A percentile compares a stretch with the other conserved stretches of the same genome.
These are phyloP conservation scores for Talaromyces nanjingensis DNA, from an alignment of 495 filamentous ascomycete genomes.

Conservation along the genomic window DNA sequence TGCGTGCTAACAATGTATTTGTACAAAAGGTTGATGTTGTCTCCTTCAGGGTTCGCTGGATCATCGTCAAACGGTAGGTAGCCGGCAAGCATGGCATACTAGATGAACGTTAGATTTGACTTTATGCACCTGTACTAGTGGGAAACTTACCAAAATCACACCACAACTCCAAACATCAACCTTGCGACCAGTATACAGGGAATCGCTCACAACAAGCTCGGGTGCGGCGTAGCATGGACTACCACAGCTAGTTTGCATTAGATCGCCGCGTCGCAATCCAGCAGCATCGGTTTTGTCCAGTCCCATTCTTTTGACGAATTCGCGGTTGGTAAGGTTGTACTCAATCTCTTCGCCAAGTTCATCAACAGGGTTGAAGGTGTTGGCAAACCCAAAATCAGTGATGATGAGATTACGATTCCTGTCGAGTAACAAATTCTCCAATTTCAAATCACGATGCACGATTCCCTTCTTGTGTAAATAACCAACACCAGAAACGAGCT, in stretches of 20 bases:
- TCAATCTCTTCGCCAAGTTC: constrained; percentile 88
- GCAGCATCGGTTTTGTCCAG: constrained; percentile 79
- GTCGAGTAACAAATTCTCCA: constrained; percentile 94
- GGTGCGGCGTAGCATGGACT: constrained; percentile 88
- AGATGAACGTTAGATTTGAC: constrained; percentile 1
- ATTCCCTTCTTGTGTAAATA: constrained; percentile 99
- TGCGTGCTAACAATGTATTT: constrained; percentile 99
- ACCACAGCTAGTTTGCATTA: constrained; percentile 54
- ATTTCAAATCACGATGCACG: constrained; percentile 93
- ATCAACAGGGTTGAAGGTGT: constrained; percentile 87
- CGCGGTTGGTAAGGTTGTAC: constrained; percentile 73
- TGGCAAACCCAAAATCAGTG: constrained; percentile 98
- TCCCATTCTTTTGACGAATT: constrained; percentile 72
- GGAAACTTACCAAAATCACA: constrained; percentile 84
- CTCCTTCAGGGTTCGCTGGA: constrained; percentile 95
- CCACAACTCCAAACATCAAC: constrained; percentile 99
- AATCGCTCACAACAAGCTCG: constrained; percentile 96
- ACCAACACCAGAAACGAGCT: constrained; percentile 92
- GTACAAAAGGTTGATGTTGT: constrained; percentile 98
- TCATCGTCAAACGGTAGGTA: constrained; percentile 99
- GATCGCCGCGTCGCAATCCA: constrained; percentile 64
- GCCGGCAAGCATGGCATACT: constrained; percentile 99
- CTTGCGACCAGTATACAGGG: constrained; percentile 92
- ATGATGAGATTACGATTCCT: constrained; percentile 98
- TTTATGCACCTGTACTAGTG: neutral